Percentiles rank a stretch among this genome's conserved stretches.
Conservation (phyloP, 257 asterid species). For the Solanum habrochaites region DNA sequence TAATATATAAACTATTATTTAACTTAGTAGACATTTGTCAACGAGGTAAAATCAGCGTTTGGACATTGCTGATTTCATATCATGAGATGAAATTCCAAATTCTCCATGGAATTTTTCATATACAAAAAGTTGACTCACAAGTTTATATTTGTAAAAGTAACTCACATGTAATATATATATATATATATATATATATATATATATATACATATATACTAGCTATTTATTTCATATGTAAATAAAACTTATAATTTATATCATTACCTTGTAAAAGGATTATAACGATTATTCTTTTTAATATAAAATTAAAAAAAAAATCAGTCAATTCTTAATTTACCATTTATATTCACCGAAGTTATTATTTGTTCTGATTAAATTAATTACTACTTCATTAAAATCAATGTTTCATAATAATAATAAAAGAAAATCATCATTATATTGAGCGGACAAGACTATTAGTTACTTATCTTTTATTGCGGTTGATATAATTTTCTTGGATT, state of each 20-base stretch:
- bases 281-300: no score
- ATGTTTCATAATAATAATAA: neutral
- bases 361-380: no score
- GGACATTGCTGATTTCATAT: no score
- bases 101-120: neutral
- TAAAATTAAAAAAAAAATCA: no score
- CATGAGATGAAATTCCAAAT: no score
- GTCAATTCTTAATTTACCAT: neutral
- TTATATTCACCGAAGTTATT: neutral
- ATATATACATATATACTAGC: neutral
- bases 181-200: no score
- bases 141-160: no score
- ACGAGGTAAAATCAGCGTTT: neutral
- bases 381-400: neutral
- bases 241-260: no score
- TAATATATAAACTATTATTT: no score
- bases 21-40: neutral
- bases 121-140: neutral
- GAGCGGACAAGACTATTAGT: neutral
- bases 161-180: neutral
- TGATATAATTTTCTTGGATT: neutral
- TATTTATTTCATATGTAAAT: no score
- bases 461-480: neutral
- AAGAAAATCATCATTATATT: no score
- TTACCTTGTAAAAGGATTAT: neutral